Conservation (phyloP, 2,329 filamentous ascomycete species). For the Talaromyces amestolkiae region DNA sequence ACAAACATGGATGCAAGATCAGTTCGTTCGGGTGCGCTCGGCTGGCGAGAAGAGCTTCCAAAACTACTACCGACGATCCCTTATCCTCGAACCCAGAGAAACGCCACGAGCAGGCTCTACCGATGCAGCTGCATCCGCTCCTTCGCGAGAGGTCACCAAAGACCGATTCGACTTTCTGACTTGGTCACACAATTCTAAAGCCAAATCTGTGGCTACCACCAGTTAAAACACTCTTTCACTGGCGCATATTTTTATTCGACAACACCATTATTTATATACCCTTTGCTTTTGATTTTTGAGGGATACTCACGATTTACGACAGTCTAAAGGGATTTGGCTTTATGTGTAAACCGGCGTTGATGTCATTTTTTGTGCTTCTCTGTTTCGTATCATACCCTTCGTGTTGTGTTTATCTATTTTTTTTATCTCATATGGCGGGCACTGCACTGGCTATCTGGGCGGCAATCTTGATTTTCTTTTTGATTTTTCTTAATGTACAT, state of each 20-base stretch:
- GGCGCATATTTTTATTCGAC: background rate
- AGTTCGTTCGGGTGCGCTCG: constrained; percentile 72
- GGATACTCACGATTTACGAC: constrained; percentile 18
- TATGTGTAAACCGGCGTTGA: constrained; percentile 16
- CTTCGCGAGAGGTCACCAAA: constrained; percentile 41
- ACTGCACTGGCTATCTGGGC: background rate
- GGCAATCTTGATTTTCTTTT: background rate
- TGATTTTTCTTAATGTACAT: constrained; percentile 7
- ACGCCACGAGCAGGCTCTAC: constrained; percentile 22
- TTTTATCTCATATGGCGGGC: background rate
- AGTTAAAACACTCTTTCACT: constrained; percentile 24
- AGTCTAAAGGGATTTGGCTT: constrained; percentile 9
- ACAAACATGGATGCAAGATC: constrained; percentile 85
- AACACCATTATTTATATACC: constrained; percentile 1
- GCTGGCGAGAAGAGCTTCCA: constrained; percentile 62
- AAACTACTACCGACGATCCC: constrained; percentile 75
- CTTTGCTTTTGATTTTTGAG: background rate
- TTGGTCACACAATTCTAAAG: constrained; percentile 49
- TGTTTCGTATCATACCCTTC: constrained; percentile 18
- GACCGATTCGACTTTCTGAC: constrained; percentile 54
- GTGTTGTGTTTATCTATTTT: constrained; percentile 14
- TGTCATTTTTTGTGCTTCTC: constrained; percentile 8
- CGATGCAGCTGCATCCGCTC: constrained; percentile 29
- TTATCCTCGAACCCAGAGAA: constrained; percentile 70
- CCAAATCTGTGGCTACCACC: constrained; percentile 39